Conservation (phyloP, 345 rosid genomes). For the Eucalyptus sideroxylon region DNA sequence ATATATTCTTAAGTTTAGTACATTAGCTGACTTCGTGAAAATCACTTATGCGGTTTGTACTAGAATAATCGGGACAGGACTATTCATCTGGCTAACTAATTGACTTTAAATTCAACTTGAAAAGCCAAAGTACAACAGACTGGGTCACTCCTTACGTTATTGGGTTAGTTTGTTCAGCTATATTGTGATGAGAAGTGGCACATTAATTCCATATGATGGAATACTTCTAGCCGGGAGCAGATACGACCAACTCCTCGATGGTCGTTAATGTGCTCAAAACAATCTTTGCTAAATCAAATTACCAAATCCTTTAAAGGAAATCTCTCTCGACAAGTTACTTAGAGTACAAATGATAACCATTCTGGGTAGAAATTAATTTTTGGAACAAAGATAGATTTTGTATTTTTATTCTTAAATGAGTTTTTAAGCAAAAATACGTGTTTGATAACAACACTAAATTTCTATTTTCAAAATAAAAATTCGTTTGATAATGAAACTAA, state of each 20-base stretch:
- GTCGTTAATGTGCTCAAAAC: neutral
- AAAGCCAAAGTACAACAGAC: neutral
- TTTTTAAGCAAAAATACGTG: no score
- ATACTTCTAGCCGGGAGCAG: neutral
- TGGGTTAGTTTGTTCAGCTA: neutral
- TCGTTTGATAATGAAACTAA: no score
- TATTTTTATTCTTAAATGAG: no score
- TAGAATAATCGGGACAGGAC: neutral
- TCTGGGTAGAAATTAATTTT: no score
- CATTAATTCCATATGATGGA: neutral
- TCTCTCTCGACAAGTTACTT: neutral
- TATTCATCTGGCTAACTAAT: neutral
- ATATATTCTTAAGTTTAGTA: neutral
- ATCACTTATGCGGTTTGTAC: neutral
- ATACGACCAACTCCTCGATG: neutral
- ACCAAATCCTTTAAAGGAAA: neutral
- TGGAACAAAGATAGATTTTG: fast-evolving
- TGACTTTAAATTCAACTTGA: neutral
- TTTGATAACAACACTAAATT: fast-evolving
- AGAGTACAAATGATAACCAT: no score
- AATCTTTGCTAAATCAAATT: neutral
- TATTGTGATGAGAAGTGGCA: neutral
- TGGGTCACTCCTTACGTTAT: neutral
- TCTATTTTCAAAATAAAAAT: fast-evolving
- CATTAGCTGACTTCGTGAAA: neutral